phyloP scores from a whole-genome alignment of 1,284 basidiomycete genomes.

The Cutaneotrichosporon cyanovorans region DNA sequence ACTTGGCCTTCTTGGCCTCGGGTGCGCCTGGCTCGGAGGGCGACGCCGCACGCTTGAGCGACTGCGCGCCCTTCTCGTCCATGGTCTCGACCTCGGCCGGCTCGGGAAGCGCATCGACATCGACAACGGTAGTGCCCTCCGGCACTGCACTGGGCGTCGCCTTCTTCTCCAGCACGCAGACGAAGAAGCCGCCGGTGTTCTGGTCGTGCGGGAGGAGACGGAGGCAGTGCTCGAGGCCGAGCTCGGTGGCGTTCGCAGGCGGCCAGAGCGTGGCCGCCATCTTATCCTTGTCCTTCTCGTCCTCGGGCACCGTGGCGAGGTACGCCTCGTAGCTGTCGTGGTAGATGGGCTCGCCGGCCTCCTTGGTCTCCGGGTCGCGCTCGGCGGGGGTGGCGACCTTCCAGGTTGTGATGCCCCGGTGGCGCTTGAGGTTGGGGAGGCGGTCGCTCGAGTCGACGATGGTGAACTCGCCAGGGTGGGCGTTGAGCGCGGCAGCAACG shows the following conservation, averaged over 20 bases:
- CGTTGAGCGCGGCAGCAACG: conserved; percentile 70
- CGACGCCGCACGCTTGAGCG: conserved; percentile 22
- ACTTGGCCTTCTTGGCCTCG: conserved; percentile 21
- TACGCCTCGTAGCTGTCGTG: conserved; percentile 36
- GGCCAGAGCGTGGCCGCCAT: conserved; percentile 59
- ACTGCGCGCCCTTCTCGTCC: conserved; percentile 20
- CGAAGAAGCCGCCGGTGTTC: conserved; percentile 96
- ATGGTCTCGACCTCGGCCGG: conserved; percentile 14
- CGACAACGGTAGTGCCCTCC: conserved; percentile 4
- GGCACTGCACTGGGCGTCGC: conserved; percentile 7
- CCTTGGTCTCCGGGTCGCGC: conserved; percentile 7
- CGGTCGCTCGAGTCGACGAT: conserved; percentile 69
- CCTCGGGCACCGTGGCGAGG: conserved; percentile 24
- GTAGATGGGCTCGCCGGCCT: not conserved
- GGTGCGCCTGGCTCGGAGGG: conserved; percentile 16
- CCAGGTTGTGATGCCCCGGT: conserved; percentile 70
- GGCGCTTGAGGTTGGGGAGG: conserved; percentile 65
- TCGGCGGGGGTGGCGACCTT: conserved; percentile 51
- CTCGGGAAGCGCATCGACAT: conserved; percentile 8
- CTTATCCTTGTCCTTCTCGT: conserved; percentile 46
- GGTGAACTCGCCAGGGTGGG: conserved; percentile 69
- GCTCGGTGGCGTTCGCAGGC: conserved; percentile 81
- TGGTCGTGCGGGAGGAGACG: conserved; percentile 91
- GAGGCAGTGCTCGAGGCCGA: conserved; percentile 96
- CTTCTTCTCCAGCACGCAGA: conserved; percentile 70